A percentile compares a stretch with the other conserved stretches of the same genome.
Conservation (phyloP, 2,329 filamentous ascomycete species). For the Clarireedia sp. region DNA sequence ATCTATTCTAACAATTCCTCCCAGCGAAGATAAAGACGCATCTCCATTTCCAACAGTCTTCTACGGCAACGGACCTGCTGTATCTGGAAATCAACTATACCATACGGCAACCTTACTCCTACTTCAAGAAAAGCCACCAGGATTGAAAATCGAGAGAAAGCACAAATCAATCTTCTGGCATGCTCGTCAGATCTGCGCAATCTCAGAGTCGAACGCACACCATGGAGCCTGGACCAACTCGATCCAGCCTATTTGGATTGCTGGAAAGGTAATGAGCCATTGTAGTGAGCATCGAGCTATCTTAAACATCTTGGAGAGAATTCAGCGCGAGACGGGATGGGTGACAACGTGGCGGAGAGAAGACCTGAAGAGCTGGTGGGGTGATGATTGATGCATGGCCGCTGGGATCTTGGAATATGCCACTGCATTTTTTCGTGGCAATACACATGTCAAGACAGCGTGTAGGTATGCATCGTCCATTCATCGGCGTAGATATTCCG, state of each 20-base stretch:
- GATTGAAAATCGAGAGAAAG: conserved; percentile 18
- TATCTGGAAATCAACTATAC: conserved; percentile 32
- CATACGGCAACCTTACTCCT: conserved; percentile 28
- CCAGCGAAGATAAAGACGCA: conserved; percentile 23
- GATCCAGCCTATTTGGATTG: conserved; percentile 40
- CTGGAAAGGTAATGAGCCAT: conserved; percentile 39
- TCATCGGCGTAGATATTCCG: too few relatives aligned
- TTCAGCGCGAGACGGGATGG: conserved; percentile 47
- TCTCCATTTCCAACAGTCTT: conserved; percentile 18
- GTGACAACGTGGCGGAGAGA: conserved; percentile 44
- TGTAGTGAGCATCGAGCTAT: conserved; percentile 37
- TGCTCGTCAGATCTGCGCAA: conserved; percentile 38
- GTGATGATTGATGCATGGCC: conserved; percentile 24
- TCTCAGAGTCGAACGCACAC: conserved; percentile 36
- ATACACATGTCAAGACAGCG: too few relatives aligned
- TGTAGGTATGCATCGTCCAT: too few relatives aligned
- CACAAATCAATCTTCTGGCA: conserved; percentile 39
- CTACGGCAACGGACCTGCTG: conserved; percentile 15
- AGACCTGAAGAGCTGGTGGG: conserved; percentile 45
- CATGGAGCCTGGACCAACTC: conserved; percentile 39
- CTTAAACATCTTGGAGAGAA: conserved; percentile 39
- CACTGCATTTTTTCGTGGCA: too few relatives aligned
- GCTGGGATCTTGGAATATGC: too few relatives aligned
- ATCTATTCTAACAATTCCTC: conserved; percentile 31
- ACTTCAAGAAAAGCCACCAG: conserved; percentile 28